Conservation (phyloP, 805 yeast genomes). For the Lipomyces orientalis region DNA sequence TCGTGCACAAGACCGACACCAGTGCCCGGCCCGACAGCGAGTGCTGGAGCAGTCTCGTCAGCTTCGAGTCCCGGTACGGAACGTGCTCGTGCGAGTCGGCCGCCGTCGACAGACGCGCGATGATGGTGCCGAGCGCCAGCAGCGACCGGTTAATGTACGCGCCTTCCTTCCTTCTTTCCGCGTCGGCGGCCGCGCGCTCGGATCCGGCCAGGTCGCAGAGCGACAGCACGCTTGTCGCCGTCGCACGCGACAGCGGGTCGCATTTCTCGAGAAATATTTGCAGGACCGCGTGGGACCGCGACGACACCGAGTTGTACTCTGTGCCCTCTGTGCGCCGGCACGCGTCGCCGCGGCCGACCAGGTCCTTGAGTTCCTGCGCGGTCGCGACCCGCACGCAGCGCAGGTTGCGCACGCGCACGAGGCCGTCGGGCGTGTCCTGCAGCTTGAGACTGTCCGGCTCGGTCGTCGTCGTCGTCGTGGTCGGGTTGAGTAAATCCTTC, state of each 20-base stretch:
- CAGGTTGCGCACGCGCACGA: constrained; percentile 70
- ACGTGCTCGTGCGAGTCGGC: constrained; percentile 59
- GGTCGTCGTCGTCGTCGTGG: constrained; percentile 44
- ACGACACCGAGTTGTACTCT: constrained; percentile 83
- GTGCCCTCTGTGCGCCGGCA: constrained; percentile 84
- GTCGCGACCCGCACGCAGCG: constrained; percentile 62
- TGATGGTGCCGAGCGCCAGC: constrained; percentile 89
- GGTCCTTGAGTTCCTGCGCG: constrained; percentile 63
- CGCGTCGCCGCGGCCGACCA: constrained; percentile 72
- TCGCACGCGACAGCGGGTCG: constrained; percentile 36
- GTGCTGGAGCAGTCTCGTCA: constrained; percentile 88
- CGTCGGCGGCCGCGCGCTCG: constrained; percentile 78
- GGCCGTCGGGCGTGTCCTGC: constrained; percentile 80
- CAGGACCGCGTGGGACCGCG: constrained; percentile 90
- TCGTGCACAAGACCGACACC: constrained; percentile 85
- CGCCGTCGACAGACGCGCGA: constrained; percentile 68
- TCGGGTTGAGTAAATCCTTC: constrained; percentile 68
- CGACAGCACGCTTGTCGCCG: constrained; percentile 60
- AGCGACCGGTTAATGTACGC: constrained; percentile 89
- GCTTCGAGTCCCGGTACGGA: constrained; percentile 91
- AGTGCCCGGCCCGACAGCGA: constrained; percentile 87
- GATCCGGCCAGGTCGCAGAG: constrained; percentile 96
- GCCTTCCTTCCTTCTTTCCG: constrained; percentile 90
- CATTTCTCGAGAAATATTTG: constrained; percentile 61
- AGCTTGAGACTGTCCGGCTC: constrained; percentile 66